Base-by-base conservation (phyloP, 805 yeast genomes). In the Komagataella phaffii region DNA sequence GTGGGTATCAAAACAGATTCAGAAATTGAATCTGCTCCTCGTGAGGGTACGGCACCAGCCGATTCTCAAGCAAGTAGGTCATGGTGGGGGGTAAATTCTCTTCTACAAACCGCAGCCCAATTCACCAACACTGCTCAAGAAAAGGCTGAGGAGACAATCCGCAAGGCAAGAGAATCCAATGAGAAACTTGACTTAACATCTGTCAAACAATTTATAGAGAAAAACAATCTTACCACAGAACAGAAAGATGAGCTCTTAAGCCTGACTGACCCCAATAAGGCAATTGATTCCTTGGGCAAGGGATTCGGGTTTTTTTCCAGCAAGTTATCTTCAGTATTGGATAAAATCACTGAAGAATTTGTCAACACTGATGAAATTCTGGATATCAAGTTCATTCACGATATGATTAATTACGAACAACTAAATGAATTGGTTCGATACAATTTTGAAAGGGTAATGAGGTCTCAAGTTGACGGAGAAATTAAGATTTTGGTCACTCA, bases 391-490 rank as follows among this genome's bases (percentile, higher is more conserved):
- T 73, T 85, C 48, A 79, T 82, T n/a, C 85, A 83, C 61, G 91
- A 85, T 62, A 68, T 83, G 59, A 69, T 72, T 49, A 79, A 81
- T 59, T 74, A 80, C 60, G 63, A 71, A 45, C 65, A 68, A 53
- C 69, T 81, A 54, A 73, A 74, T 48, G 65, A 68, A 12, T 64
- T 75, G 50, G 75, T 82, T 12, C 73, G 73, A 50, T 63, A 67
- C 48, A 78, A 77, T 56, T 85, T 85, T 62, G 77, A 76, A 57
- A 70, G 68, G 50, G 88, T 83, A 10, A 75, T 85, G 77, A 70
- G 72, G 50, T 59, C 72, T 21, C 91, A 85, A 62, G 91, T 85
- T 3, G 89, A 85, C 62, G 91, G 90, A 45, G 86, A 83, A 14
- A 82, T 85, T 49, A 75, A 77, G 50, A 77, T 84, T 14, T 72